Percentiles rank a stretch among this genome's conserved stretches.
Conservation (phyloP, 2,329 filamentous ascomycete species). For the Talaromyces pinophilus region DNA sequence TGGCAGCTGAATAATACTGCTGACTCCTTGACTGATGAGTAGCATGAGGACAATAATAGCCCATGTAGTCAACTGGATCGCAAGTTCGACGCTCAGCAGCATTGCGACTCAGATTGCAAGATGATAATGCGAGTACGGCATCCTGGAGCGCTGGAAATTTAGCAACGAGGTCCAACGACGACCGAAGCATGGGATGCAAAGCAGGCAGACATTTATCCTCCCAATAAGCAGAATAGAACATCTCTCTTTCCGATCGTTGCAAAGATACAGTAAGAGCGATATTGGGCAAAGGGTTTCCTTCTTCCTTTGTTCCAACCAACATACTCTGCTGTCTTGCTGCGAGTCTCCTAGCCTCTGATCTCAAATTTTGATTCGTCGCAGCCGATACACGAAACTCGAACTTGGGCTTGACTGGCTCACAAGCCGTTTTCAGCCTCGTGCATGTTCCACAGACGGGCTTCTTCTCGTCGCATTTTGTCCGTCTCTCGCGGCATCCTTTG, state of each 20-base stretch:
- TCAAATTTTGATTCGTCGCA: background rate
- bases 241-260: background rate
- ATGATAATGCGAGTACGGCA: background rate
- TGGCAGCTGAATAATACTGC: background rate
- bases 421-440: background rate
- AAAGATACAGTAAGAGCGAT: background rate
- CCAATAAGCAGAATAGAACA: background rate
- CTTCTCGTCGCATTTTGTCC: conserved; percentile 10
- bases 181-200: background rate
- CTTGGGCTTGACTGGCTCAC: background rate
- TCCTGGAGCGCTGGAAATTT: background rate
- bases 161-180: background rate
- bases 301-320: background rate
- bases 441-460: conserved; percentile 7
- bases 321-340: background rate
- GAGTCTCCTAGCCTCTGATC: background rate
- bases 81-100: background rate
- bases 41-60: background rate
- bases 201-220: background rate
- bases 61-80: background rate
- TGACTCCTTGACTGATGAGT: background rate
- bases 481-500: conserved; percentile 11
- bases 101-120: background rate
- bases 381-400: background rate
- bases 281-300: background rate